Base-by-base conservation (phyloP, 1,284 basidiomycete genomes). In the Macrocystidia cucumis region DNA sequence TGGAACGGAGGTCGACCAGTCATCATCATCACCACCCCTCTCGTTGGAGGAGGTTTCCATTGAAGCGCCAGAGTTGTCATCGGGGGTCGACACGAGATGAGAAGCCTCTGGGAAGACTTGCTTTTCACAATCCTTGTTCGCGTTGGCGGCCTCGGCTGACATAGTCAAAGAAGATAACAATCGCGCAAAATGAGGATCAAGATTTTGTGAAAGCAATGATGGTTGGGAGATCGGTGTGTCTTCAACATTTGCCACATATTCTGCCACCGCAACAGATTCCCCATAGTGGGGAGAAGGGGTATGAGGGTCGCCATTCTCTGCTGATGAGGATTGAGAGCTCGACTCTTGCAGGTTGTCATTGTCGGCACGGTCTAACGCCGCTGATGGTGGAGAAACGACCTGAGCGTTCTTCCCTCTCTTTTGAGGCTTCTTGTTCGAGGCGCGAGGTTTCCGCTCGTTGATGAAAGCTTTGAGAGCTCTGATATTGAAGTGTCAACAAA, bases 121-220 rank as follows among this genome's bases (percentile, higher is more conserved):
- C 14, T 29, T 35, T 5, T 39, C 28, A 3, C 30, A 34, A 23
- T 21, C 28, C 33, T 47, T 42, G 40, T 45, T 47, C 39, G 50
- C 27, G 20, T 41, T 40, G 5, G 51, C 38, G 4, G 54, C 45
- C n/a, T 64, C 63, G 7, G 73, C 76, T 16, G 82, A 85, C 33
- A 77, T 55, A 9, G 74, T 69, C 32, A 86, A 63, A 4, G 71
- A 73, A 33, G 65, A 74, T 32, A 86, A 59, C 8, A 86, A 62
- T 14, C 75, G 69, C 14, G 81, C 78, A 49, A 87, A 70, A 46
- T 85, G 79, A 24, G 82, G 78, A 52, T 85, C 79, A 39, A 79
- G 56, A 21, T 49, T 34, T 26, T 49, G 45, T 14, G 44, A 34
- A 5, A 43, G 38, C 11, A 46, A 34, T 7, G 41, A 37, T 2